phyloP scores from a whole-genome alignment of 2,329 filamentous ascomycete species.

The Ophiosphaerella korrae region DNA sequence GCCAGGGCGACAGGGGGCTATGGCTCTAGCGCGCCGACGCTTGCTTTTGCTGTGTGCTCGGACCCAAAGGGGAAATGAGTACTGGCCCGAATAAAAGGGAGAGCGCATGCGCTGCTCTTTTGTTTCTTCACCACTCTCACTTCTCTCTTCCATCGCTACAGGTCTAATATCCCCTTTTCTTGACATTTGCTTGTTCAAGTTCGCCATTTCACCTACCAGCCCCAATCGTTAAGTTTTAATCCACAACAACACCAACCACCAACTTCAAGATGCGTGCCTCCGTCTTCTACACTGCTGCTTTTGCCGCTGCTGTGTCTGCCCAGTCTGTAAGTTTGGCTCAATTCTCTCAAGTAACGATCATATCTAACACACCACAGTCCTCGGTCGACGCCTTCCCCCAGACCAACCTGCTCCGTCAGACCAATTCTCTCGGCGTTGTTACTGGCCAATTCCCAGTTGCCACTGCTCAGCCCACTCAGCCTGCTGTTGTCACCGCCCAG shows the following conservation, averaged over 20 bases:
- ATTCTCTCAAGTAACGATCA: too few relatives aligned
- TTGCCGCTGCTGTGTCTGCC: conserved; percentile 38
- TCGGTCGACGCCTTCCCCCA: conserved; percentile 34
- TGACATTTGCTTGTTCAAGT: conserved; percentile 17
- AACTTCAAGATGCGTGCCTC: conserved; percentile 39
- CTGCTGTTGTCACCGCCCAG: conserved; percentile 26
- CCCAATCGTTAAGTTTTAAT: conserved; percentile 13
- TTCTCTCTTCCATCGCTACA: conserved; percentile 9
- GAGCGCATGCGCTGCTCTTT: conserved; percentile 12
- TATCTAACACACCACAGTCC: conserved; percentile 15
- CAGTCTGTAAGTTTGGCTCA: conserved; percentile 26
- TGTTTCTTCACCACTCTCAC: conserved; percentile 2
- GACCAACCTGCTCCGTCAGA: conserved; percentile 35
- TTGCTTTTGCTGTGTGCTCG: conserved; percentile 8
- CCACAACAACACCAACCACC: conserved; percentile 5
- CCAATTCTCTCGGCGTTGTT: conserved; percentile 43
- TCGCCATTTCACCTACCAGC: conserved; percentile 10
- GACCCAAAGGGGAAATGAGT: conserved; percentile 9
- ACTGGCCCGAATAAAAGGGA: conserved; percentile 22
- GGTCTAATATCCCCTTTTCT: conserved; percentile 8
- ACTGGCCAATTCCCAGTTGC: conserved; percentile 34
- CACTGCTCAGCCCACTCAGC: conserved; percentile 31
- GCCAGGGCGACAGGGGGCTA: conserved; percentile 19
- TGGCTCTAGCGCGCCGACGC: conserved; percentile 12
- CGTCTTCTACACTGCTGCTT: conserved; percentile 35